phyloP scores from a whole-genome alignment of 148 eudicot species.

The Talinum fruticosum region DNA sequence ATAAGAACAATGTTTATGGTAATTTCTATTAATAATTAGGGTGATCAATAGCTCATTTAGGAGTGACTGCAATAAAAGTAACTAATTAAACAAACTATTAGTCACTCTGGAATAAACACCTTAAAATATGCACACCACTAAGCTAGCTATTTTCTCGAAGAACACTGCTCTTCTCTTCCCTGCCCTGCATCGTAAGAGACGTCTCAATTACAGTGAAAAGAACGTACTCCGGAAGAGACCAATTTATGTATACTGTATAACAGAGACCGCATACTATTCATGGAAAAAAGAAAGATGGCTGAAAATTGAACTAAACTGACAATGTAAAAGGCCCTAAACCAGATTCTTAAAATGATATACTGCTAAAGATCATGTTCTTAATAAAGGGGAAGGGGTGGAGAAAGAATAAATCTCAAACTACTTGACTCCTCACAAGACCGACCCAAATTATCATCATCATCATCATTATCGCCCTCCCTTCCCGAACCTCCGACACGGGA shows the following conservation, averaged over 20 bases:
- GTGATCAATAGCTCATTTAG: too few relatives aligned
- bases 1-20: too few relatives aligned
- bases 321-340: conserved; percentile 4
- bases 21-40: too few relatives aligned
- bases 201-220: too few relatives aligned
- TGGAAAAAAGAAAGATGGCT: not conserved
- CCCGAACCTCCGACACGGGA: conserved; percentile 6
- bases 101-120: too few relatives aligned
- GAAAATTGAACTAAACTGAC: conserved; percentile 2
- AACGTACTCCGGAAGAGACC: too few relatives aligned
- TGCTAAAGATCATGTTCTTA: conserved; percentile 16
- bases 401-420: conserved; percentile 27
- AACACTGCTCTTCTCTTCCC: too few relatives aligned
- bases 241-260: not conserved
- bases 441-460: conserved; percentile 28
- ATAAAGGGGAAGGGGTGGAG: not conserved
- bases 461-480: conserved; percentile 22
- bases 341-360: conserved; percentile 14
- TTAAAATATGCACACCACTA: too few relatives aligned
- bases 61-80: too few relatives aligned
- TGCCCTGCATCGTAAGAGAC: too few relatives aligned
- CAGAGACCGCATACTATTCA: not conserved
- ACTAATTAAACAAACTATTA: too few relatives aligned
- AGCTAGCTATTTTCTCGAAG: too few relatives aligned
- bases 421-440: conserved; percentile 21